A percentile compares a stretch with the other conserved stretches of the same genome.
These are phyloP conservation scores for Cyberlindnera lachancei DNA, from an alignment of 805 yeast species.

Conservation along the genomic window DNA sequence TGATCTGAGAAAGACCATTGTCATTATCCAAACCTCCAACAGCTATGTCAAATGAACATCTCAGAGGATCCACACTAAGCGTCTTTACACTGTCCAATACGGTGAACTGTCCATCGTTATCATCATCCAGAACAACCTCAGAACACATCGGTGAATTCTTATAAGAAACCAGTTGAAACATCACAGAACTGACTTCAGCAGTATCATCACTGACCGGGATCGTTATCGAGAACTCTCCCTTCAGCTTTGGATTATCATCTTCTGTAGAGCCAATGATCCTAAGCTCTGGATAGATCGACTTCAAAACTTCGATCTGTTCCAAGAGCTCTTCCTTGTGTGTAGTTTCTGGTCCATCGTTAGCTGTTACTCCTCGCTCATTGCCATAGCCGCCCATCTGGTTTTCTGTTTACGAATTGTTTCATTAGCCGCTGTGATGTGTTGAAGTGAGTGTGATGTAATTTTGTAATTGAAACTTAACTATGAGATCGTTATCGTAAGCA, in stretches of 20 bases:
- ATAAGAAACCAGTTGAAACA: neutral
- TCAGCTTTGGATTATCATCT: neutral
- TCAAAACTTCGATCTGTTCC: conserved; percentile 35
- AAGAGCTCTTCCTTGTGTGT: conserved; percentile 5
- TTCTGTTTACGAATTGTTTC: too few species aligned
- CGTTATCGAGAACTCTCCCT: conserved; percentile 1
- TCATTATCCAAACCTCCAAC: too few species aligned
- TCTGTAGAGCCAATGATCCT: too few species aligned
- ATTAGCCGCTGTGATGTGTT: too few species aligned
- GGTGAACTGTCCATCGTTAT: too few species aligned
- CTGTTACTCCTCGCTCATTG: neutral
- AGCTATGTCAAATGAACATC: neutral
- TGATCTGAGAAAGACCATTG: too few species aligned
- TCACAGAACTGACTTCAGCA: conserved; percentile 1
- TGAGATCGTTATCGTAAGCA: too few species aligned
- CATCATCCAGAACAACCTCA: too few species aligned
- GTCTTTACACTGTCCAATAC: neutral
- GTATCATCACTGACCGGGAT: conserved; percentile 1
- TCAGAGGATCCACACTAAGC: neutral
- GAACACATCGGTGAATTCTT: too few species aligned
- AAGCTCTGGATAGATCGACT: conserved; percentile 36
- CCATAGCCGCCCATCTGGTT: too few species aligned
- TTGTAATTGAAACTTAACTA: too few species aligned
- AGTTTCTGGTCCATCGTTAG: neutral
- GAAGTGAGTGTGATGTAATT: too few species aligned